Evolutionary conservation across 495 filamentous ascomycete species (phyloP).

Genomic region (Entonaema liquescens): DNA sequence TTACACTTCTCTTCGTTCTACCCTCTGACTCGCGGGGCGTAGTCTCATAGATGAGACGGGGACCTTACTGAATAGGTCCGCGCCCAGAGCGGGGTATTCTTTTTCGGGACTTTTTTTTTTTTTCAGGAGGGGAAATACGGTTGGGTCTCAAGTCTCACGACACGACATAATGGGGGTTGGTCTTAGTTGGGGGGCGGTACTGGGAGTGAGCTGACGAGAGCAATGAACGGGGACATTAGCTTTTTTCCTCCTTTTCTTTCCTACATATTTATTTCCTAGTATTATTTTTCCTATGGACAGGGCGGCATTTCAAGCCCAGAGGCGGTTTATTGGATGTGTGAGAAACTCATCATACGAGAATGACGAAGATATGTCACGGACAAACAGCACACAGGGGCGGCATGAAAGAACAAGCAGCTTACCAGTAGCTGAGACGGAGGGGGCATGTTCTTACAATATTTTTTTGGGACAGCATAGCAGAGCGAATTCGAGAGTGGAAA

Average conservation of each 20-base stretch:
- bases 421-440: constrained; percentile 33
- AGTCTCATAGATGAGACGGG: constrained; percentile 4
- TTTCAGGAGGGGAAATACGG: constrained; percentile 35
- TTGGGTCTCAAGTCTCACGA: constrained; percentile 43
- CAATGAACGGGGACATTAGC: constrained; percentile 20
- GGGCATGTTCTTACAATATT: constrained; percentile 7
- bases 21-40: neutral
- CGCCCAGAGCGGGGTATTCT: constrained; percentile 29
- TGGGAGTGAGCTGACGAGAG: constrained; percentile 36
- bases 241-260: constrained; percentile 5
- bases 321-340: constrained; percentile 24
- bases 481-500: constrained; percentile 7
- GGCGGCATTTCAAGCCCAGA: constrained; percentile 16
- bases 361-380: constrained; percentile 40
- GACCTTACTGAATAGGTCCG: constrained; percentile 11
- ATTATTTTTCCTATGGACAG: constrained; percentile 15
- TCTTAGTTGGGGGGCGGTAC: constrained; percentile 14
- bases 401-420: constrained; percentile 30
- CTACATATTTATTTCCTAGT: constrained; percentile 7
- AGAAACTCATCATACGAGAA: constrained; percentile 43
- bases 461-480: constrained; percentile 28
- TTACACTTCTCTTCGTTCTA: constrained; percentile 25
- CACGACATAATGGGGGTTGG: constrained; percentile 32
- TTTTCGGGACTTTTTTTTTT: constrained; percentile 21
- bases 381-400: constrained; percentile 33